Percentiles rank a stretch among this genome's conserved stretches.
Conservation (phyloP, 2,329 filamentous ascomycete genomes). For the Knufia petricola region DNA sequence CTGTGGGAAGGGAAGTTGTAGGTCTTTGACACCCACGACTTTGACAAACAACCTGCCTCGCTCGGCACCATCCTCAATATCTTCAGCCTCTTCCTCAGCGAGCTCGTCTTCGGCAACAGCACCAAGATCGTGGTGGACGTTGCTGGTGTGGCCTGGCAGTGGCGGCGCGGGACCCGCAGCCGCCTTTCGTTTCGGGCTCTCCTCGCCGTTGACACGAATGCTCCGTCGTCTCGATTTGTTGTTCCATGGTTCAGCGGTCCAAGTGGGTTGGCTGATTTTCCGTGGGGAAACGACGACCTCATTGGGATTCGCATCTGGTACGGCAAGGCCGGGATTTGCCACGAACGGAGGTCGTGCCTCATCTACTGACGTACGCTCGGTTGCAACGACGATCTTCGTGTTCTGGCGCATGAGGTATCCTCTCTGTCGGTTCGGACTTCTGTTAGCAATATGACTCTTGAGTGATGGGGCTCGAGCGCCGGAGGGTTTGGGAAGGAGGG, state of each 20-base stretch:
- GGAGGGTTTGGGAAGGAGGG: constrained; percentile 16
- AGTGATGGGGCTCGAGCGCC: constrained; percentile 13
- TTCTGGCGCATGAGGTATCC: constrained; percentile 98
- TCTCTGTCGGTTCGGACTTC: constrained; percentile 62
- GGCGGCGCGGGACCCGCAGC: constrained; percentile 63
- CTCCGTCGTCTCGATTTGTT: constrained; percentile 62
- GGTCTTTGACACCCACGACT: constrained; percentile 94
- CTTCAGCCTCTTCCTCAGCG: constrained; percentile 39
- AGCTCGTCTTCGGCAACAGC: constrained; percentile 61
- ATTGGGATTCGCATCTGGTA: constrained; percentile 20
- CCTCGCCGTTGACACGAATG: constrained; percentile 48
- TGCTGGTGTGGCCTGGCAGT: constrained; percentile 78
- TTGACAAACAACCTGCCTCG: constrained; percentile 91
- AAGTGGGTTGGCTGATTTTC: constrained; percentile 74
- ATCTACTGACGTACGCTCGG: constrained; percentile 57
- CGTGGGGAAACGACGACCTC: constrained; percentile 51
- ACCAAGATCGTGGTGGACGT: constrained; percentile 53
- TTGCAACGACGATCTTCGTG: constrained; percentile 93
- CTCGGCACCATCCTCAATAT: constrained; percentile 69
- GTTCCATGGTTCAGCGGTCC: constrained; percentile 97
- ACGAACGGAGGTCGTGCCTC: constrained; percentile 26
- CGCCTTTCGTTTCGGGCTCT: constrained; percentile 46
- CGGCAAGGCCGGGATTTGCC: constrained; percentile 24
- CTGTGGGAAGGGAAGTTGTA: constrained; percentile 81
- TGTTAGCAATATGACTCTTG: constrained; percentile 50